Percentiles rank a stretch among this genome's conserved stretches.
Conservation (phyloP, 495 filamentous ascomycete species). For the Cudoniella acicularis region DNA sequence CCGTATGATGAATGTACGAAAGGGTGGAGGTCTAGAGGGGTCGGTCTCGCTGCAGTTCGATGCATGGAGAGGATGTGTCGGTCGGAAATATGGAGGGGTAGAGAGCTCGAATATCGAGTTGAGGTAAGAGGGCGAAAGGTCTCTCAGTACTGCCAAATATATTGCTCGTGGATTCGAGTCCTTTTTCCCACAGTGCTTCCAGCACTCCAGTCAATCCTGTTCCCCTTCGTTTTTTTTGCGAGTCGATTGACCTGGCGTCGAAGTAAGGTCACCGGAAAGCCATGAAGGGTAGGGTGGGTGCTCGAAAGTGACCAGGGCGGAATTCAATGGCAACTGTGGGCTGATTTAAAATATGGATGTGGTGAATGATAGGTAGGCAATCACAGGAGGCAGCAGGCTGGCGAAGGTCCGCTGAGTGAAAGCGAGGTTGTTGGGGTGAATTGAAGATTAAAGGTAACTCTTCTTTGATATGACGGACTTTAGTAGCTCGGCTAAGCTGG, state of each 20-base stretch:
- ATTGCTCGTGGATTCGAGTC: not conserved
- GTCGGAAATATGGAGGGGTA: not conserved
- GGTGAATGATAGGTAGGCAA: not conserved
- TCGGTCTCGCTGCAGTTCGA: slow-evolving; percentile 25
- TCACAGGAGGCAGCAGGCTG: not conserved
- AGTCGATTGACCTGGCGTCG: slow-evolving; percentile 38
- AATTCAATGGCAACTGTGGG: slow-evolving; percentile 1
- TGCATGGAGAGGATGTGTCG: slow-evolving; percentile 18
- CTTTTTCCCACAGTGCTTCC: slow-evolving; percentile 11
- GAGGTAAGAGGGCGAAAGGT: not conserved
- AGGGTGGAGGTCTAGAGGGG: slow-evolving; percentile 24
- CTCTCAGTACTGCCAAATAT: not conserved
- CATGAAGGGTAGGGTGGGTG: slow-evolving; percentile 19
- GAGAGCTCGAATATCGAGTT: not conserved
- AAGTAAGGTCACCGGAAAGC: slow-evolving; percentile 20
- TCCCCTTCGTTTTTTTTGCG: slow-evolving; percentile 12
- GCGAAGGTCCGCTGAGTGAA: not conserved
- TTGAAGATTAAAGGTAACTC: not conserved
- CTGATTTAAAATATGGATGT: not conserved
- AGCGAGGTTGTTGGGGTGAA: not conserved
- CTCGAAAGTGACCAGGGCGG: slow-evolving; percentile 18
- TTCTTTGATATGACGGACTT: slow-evolving; percentile 1
- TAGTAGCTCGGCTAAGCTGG: slow-evolving; percentile 11
- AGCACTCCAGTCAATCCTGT: slow-evolving; percentile 5
- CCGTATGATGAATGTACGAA: slow-evolving; percentile 11